phyloP scores from a whole-genome alignment of 768 basidiomycete genomes.

The Phaeotremella skinneri region DNA sequence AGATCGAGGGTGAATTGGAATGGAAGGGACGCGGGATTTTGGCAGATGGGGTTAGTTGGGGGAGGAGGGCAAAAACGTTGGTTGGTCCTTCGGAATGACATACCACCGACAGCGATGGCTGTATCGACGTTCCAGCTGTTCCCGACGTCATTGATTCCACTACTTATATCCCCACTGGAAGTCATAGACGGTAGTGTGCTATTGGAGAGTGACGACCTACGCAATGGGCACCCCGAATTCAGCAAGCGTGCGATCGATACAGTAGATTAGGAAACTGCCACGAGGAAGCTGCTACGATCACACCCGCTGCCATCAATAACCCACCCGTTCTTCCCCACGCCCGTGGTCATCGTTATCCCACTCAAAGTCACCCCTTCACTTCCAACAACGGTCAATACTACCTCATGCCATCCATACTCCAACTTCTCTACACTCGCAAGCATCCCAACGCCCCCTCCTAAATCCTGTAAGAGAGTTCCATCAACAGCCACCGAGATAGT shows the following conservation, averaged over 20 bases:
- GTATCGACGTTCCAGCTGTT: background rate
- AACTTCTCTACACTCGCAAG: background rate
- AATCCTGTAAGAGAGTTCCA: background rate
- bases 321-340: slow-evolving; percentile 14
- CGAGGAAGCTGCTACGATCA: too few species aligned
- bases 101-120: slow-evolving; percentile 1
- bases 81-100: background rate
- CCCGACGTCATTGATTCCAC: background rate
- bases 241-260: background rate
- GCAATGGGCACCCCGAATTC: background rate
- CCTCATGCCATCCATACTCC: slow-evolving; percentile 7
- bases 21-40: background rate
- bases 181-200: slow-evolving; percentile 3
- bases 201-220: slow-evolving; percentile 8
- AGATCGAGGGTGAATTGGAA: background rate
- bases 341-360: slow-evolving; percentile 16
- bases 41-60: background rate
- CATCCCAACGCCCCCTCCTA: slow-evolving; percentile 1
- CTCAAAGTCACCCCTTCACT: slow-evolving; percentile 9
- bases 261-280: background rate
- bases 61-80: too few species aligned
- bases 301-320: background rate
- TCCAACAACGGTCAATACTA: slow-evolving; percentile 7
- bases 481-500: slow-evolving; percentile 10
- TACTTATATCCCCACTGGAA: slow-evolving; percentile 6